Conservation (phyloP, 139 green algal species). For the Eudorina sp. region DNA sequence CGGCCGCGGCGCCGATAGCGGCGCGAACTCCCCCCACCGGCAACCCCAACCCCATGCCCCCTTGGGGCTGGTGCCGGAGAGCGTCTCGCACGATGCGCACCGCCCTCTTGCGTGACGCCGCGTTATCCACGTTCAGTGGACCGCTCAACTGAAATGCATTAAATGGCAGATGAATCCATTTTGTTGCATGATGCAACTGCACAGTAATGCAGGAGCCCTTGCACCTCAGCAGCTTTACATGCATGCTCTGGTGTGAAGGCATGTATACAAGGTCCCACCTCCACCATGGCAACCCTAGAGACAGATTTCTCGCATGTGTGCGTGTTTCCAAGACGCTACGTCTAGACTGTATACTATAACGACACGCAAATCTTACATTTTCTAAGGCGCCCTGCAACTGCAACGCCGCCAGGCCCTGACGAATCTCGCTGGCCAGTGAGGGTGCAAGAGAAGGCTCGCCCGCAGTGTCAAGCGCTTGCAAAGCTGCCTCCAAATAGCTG, state of each 20-base stretch:
- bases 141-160: conserved; percentile 38
- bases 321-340: too few species aligned
- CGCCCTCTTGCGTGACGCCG: conserved; percentile 46
- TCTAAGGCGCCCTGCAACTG: conserved; percentile 13
- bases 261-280: too few species aligned
- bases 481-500: conserved; percentile 71
- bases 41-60: not conserved
- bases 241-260: too few species aligned
- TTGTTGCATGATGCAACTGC: too few species aligned
- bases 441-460: conserved; percentile 60
- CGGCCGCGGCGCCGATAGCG: not conserved
- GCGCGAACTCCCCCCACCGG: not conserved
- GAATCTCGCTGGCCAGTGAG: conserved; percentile 66
- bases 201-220: too few species aligned
- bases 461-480: conserved; percentile 59
- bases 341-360: too few species aligned
- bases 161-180: too few species aligned
- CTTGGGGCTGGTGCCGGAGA: conserved; percentile 41
- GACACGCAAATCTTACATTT: too few species aligned
- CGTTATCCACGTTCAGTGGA: not conserved
- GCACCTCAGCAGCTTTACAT: too few species aligned
- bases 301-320: too few species aligned
- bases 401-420: conserved; percentile 60
- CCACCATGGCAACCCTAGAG: too few species aligned
- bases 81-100: conserved; percentile 51